These are phyloP conservation scores for Eucalyptus microcorys DNA, from an alignment of 345 rosid genomes.

Conservation along the genomic window DNA sequence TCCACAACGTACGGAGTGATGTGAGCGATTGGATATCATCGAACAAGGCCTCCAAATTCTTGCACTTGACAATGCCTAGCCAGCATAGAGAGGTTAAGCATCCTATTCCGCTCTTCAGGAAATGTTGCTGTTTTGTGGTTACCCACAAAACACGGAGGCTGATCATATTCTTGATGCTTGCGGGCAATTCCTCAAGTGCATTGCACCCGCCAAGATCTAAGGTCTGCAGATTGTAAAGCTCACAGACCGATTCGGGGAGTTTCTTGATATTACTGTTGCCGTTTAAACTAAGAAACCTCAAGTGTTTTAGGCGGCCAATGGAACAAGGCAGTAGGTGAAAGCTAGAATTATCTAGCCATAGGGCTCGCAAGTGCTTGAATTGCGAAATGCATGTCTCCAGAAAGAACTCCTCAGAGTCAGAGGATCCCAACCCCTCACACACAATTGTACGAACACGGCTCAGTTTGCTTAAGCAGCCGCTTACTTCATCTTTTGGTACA, in stretches of 20 bases:
- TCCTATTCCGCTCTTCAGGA: no score
- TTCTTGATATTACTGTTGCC: background rate
- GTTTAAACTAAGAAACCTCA: constrained; percentile 1
- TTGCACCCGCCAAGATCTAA: background rate
- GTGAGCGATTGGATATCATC: background rate
- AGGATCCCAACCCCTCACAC: background rate
- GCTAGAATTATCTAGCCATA: background rate
- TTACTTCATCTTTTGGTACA: background rate
- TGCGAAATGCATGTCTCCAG: background rate
- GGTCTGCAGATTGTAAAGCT: constrained; percentile 2
- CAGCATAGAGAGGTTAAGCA: no score
- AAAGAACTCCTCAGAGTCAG: background rate
- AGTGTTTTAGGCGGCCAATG: constrained; percentile 1
- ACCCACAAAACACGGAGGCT: fast-evolving
- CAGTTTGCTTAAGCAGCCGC: background rate
- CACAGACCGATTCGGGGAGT: constrained; percentile 2
- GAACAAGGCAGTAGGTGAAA: background rate
- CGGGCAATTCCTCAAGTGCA: no score
- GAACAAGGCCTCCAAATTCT: background rate
- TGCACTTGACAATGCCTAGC: fast-evolving
- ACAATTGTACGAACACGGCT: background rate
- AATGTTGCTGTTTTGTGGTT: no score
- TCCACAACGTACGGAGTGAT: background rate
- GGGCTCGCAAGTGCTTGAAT: background rate
- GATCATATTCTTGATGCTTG: no score